Conservation (phyloP, 2,329 filamentous ascomycete species). For the Periconia macrospinosa region DNA sequence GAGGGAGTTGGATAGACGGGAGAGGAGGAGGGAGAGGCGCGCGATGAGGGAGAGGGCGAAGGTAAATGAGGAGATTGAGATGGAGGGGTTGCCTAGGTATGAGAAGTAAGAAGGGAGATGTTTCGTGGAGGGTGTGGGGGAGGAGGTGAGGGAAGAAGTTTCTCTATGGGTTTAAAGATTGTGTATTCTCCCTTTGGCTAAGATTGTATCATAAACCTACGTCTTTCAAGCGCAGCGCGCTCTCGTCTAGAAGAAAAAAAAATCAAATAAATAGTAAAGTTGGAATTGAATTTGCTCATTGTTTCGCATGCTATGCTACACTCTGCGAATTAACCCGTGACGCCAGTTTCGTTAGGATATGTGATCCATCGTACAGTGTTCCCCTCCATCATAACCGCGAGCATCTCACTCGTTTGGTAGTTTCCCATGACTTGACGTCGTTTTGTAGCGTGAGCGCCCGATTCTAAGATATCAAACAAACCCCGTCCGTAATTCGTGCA, state of each 20-base stretch:
- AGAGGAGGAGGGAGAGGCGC: not conserved
- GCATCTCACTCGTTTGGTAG: slow-evolving; percentile 9
- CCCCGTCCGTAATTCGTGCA: not conserved
- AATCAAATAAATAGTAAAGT: too few species aligned
- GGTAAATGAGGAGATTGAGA: not conserved
- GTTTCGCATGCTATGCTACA: too few species aligned
- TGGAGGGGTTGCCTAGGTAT: slow-evolving; percentile 32
- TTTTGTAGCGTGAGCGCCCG: slow-evolving; percentile 31
- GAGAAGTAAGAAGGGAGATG: not conserved
- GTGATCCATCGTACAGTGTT: not conserved
- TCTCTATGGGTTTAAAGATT: not conserved
- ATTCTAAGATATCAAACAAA: slow-evolving; percentile 14
- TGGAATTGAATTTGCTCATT: too few species aligned
- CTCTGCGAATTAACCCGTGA: too few species aligned
- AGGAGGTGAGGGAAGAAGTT: not conserved
- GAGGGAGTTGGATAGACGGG: slow-evolving; percentile 27
- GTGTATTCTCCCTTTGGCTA: too few species aligned
- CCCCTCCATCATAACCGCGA: not conserved
- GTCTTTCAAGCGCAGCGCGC: too few species aligned
- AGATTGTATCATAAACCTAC: too few species aligned
- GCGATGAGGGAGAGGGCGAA: not conserved
- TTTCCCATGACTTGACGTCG: slow-evolving; percentile 2
- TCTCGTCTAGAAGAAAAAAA: too few species aligned
- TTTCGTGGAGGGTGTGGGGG: too few species aligned
- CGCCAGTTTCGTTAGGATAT: too few species aligned